Percentiles rank a stretch among this genome's conserved stretches.
Evolutionary conservation across 2,329 filamentous ascomycete species (phyloP).

Genomic region (Hypoxylon sp.): DNA sequence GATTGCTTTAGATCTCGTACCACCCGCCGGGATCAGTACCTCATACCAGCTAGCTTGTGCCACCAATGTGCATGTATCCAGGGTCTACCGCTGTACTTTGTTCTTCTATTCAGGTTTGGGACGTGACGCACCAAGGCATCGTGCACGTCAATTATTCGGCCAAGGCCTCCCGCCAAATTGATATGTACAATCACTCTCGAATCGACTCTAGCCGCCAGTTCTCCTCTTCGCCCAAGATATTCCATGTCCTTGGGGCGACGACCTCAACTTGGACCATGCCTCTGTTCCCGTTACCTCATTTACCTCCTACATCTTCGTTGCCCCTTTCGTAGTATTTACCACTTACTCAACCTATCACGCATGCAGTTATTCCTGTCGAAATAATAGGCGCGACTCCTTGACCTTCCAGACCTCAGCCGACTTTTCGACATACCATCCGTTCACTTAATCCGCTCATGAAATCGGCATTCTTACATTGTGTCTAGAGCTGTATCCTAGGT

Average conservation of each 20-base stretch:
- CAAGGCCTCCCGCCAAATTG: slow-evolving; percentile 36
- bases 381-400: slow-evolving; percentile 7
- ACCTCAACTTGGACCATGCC: slow-evolving; percentile 28
- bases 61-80: slow-evolving; percentile 10
- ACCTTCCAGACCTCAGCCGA: slow-evolving; percentile 6
- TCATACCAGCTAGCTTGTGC: slow-evolving; percentile 7
- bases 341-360: slow-evolving; percentile 8
- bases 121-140: slow-evolving; percentile 32
- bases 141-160: slow-evolving; percentile 25
- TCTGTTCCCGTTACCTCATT: slow-evolving; percentile 19
- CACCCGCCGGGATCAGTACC: slow-evolving; percentile 18
- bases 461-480: slow-evolving; percentile 8
- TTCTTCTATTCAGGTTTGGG: slow-evolving; percentile 18
- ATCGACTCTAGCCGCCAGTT: slow-evolving; percentile 31
- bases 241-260: slow-evolving; percentile 15
- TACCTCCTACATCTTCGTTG: slow-evolving; percentile 13
- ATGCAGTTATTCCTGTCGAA: slow-evolving; percentile 15
- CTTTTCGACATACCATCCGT: slow-evolving; percentile 6
- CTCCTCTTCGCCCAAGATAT: slow-evolving; percentile 21
- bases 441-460: slow-evolving; percentile 17
- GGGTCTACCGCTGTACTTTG: slow-evolving; percentile 15
- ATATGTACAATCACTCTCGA: slow-evolving; percentile 28
- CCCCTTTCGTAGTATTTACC: slow-evolving; percentile 18
- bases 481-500: slow-evolving; percentile 24
- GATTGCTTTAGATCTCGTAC: slow-evolving; percentile 22